Percentiles rank a stretch among this genome's conserved stretches.
Evolutionary conservation across 75 land plant genomes (phyloP).

Genomic region (Gnetum montanum): DNA sequence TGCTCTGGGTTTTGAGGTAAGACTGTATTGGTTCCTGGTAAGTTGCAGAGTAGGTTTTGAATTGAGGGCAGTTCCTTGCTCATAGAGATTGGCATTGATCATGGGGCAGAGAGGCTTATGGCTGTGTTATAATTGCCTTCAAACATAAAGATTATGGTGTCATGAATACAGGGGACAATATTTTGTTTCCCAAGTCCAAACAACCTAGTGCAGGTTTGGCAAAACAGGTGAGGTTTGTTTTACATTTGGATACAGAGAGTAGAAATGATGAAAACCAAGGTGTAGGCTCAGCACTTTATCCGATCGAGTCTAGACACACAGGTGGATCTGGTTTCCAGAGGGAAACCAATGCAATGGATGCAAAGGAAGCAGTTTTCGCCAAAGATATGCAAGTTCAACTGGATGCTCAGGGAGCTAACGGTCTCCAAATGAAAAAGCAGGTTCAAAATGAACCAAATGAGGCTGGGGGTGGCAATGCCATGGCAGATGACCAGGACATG

Average conservation of each 20-base stretch:
- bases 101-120: not conserved
- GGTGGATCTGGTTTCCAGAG: constrained; percentile 11
- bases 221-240: constrained; percentile 10
- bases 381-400: constrained; percentile 3
- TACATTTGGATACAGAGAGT: constrained; percentile 2
- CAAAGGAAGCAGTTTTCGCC: constrained; percentile 1
- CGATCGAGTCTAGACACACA: not conserved
- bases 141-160: not conserved
- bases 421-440: constrained; percentile 8
- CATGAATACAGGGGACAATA: not conserved
- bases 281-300: not conserved
- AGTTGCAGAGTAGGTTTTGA: constrained; percentile 5
- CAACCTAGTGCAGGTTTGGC: constrained; percentile 9
- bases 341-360: constrained; percentile 8
- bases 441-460: constrained; percentile 14
- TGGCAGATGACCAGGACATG: constrained; percentile 19
- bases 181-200: not conserved
- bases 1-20: too few species aligned
- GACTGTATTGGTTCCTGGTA: not conserved
- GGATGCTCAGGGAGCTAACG: constrained; percentile 3
- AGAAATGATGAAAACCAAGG: constrained; percentile 2
- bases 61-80: constrained; percentile 23
- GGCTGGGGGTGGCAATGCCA: constrained; percentile 11
- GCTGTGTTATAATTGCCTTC: not conserved
- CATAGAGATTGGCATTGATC: constrained; percentile 15